These are phyloP conservation scores for Stephania yunnanensis DNA, from an alignment of 164 flowering plant species.

Conservation along the genomic window DNA sequence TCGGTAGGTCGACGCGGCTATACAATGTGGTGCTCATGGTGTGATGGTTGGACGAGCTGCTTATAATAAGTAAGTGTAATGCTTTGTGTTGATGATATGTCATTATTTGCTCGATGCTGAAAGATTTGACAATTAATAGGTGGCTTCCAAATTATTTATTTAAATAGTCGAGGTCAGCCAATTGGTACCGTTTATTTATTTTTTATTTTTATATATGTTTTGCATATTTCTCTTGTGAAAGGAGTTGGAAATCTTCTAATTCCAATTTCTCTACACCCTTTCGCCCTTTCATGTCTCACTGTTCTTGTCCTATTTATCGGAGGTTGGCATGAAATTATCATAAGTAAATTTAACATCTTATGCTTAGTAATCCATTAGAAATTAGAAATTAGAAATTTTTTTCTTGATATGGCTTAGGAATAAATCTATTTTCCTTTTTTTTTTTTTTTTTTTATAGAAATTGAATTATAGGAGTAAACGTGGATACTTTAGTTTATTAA, in stretches of 20 bases:
- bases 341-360: background rate
- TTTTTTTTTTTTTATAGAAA: no score
- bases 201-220: background rate
- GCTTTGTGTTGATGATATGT: background rate
- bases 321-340: background rate
- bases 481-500: no score
- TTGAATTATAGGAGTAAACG: no score
- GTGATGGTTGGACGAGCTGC: slow-evolving; percentile 99
- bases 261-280: background rate
- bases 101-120: background rate
- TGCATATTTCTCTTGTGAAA: background rate
- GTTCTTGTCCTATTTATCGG: background rate
- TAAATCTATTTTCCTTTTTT: no score
- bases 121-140: background rate
- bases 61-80: slow-evolving; percentile 55
- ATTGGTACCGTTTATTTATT: background rate
- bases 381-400: no score
- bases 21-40: slow-evolving; percentile 83
- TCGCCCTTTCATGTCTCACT: background rate
- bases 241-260: background rate
- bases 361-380: background rate
- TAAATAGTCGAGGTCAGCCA: background rate
- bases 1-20: slow-evolving; percentile 66
- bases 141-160: background rate
- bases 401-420: no score